These are phyloP conservation scores for Apostasia ramifera DNA, from an alignment of 106 monocot species.

Conservation along the genomic window DNA sequence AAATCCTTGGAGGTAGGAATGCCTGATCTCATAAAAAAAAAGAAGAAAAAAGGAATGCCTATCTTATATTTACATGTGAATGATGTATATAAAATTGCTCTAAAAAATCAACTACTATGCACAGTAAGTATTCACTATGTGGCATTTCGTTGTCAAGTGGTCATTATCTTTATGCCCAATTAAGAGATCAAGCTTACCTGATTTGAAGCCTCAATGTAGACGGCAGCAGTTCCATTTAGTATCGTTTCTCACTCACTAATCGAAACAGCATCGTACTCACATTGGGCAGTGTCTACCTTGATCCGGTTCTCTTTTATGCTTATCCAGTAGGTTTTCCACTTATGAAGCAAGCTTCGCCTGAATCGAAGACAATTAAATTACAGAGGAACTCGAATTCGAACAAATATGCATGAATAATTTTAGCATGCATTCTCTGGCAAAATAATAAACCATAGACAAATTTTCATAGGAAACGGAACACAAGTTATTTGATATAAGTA, in stretches of 20 bases:
- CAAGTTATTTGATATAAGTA: neutral
- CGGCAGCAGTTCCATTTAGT: neutral
- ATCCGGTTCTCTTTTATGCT: constrained; percentile 15
- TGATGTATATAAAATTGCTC: no score
- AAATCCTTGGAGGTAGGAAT: no score
- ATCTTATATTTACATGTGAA: no score
- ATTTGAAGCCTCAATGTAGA: neutral
- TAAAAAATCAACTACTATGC: no score
- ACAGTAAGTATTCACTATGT: no score
- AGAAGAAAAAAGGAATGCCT: no score
- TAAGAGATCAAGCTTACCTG: no score
- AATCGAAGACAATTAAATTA: neutral
- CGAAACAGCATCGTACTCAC: constrained; percentile 24
- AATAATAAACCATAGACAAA: neutral
- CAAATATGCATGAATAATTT: neutral
- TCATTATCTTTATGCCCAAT: no score
- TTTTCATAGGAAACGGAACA: neutral
- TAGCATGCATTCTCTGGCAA: no score
- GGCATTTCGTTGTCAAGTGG: no score
- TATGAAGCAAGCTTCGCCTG: constrained; percentile 49
- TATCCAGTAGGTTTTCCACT: constrained; percentile 40
- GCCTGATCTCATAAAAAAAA: no score
- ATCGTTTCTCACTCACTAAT: neutral
- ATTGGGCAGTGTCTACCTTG: constrained; percentile 9
- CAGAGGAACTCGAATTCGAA: no score